Conservation (phyloP, 1,284 basidiomycete genomes). For the Leccinum subspadiceum region DNA sequence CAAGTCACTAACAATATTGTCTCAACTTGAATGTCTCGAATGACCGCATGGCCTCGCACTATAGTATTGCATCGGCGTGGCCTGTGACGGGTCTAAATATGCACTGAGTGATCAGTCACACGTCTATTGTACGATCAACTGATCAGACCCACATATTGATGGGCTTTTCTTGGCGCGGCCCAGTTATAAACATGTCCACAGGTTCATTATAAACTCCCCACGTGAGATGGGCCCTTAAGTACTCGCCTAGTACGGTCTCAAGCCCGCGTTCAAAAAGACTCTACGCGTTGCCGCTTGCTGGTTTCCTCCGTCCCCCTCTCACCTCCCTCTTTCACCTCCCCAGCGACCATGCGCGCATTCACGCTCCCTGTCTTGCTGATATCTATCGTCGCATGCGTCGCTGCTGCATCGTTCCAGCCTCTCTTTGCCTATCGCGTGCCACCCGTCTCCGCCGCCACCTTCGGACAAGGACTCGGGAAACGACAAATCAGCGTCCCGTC, state of each 20-base stretch:
- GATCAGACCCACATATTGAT: neutral
- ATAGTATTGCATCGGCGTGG: neutral
- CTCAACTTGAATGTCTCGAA: neutral
- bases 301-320: neutral
- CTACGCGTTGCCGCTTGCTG: constrained; percentile 4
- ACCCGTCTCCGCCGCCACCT: neutral
- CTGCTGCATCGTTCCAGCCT: constrained; percentile 4
- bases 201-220: neutral
- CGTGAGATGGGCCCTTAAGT: neutral
- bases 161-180: neutral
- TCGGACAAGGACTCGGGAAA: neutral
- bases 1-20: neutral
- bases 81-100: neutral
- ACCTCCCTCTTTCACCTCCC: neutral
- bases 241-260: no score
- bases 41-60: neutral
- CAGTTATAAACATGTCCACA: neutral
- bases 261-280: neutral
- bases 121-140: neutral
- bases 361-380: constrained; percentile 1
- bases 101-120: neutral
- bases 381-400: constrained; percentile 4
- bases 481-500: constrained; percentile 19
- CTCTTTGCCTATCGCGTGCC: neutral
- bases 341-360: constrained; percentile 17